These are phyloP conservation scores for Xylaria digitata DNA, from an alignment of 2,329 filamentous ascomycete species.

Conservation along the genomic window DNA sequence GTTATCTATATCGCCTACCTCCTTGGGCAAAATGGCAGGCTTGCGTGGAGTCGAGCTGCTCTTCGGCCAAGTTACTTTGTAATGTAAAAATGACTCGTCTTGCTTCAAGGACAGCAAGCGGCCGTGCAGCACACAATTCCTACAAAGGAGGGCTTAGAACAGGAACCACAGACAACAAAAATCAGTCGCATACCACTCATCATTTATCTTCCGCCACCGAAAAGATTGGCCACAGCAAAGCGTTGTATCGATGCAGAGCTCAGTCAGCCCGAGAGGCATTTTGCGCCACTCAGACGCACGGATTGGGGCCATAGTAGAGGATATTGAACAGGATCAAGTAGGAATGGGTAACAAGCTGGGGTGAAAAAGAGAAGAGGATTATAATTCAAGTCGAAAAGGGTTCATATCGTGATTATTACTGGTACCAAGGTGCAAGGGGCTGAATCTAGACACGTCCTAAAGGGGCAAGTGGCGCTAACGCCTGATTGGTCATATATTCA, in stretches of 20 bases:
- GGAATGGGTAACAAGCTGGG: not conserved
- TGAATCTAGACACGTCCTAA: conserved; percentile 29
- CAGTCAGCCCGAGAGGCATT: conserved; percentile 82
- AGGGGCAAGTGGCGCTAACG: conserved; percentile 41
- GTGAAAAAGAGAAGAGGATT: not conserved
- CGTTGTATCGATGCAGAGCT: conserved; percentile 94
- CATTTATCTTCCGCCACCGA: conserved; percentile 86
- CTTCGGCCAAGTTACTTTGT: conserved; percentile 74
- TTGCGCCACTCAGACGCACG: conserved; percentile 84
- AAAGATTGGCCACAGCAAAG: conserved; percentile 96
- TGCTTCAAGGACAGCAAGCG: conserved; percentile 88
- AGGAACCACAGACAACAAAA: not conserved
- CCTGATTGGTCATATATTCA: conserved; percentile 8
- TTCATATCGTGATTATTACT: not conserved
- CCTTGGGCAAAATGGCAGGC: conserved; percentile 52
- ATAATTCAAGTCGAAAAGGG: not conserved
- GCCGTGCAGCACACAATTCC: conserved; percentile 85
- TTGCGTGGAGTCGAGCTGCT: conserved; percentile 46
- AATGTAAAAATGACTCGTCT: conserved; percentile 81
- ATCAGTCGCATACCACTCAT: conserved; percentile 75
- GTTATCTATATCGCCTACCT: conserved; percentile 40
- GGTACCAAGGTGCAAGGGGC: not conserved
- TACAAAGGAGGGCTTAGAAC: conserved; percentile 46
- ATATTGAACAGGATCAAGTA: not conserved
- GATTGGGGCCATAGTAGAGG: conserved; percentile 51